Percentiles rank a stretch among this genome's conserved stretches.
phyloP scores from a whole-genome alignment of 2,329 filamentous ascomycete genomes.

The Sporothrix curviconia region DNA sequence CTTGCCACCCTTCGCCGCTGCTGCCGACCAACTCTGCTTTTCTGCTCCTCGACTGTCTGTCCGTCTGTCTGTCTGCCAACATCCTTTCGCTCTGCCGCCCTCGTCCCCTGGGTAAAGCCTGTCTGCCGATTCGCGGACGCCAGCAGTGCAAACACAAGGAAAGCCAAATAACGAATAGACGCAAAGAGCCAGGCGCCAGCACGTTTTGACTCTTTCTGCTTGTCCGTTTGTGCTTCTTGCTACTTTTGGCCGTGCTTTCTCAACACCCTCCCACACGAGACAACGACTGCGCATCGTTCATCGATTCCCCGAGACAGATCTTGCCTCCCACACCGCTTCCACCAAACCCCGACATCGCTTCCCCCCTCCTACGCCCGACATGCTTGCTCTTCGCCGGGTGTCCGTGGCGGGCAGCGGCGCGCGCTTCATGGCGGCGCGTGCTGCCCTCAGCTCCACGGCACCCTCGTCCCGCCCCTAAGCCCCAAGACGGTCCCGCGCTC shows the following conservation, averaged over 20 bases:
- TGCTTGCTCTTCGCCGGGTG: slow-evolving; percentile 34
- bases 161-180: too few relatives aligned
- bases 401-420: slow-evolving; percentile 26
- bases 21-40: neutral
- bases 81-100: too few relatives aligned
- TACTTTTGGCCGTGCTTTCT: neutral
- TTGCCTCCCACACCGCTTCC: too few relatives aligned
- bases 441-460: slow-evolving; percentile 50
- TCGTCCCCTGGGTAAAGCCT: neutral
- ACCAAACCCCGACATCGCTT: neutral
- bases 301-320: too few relatives aligned
- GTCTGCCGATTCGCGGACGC: slow-evolving; percentile 5
- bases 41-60: neutral
- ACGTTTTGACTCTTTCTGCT: neutral
- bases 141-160: neutral
- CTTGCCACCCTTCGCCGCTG: neutral
- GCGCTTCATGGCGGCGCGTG: slow-evolving; percentile 35
- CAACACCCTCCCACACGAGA: neutral
- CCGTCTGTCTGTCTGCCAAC: neutral
- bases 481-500: slow-evolving; percentile 62
- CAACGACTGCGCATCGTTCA: too few relatives aligned
- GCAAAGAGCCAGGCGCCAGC: too few relatives aligned
- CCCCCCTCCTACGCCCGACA: neutral
- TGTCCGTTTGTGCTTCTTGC: neutral
- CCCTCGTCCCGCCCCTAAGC: too few relatives aligned